Conservation (phyloP, 805 yeast genomes). For the Komagataella populi region DNA sequence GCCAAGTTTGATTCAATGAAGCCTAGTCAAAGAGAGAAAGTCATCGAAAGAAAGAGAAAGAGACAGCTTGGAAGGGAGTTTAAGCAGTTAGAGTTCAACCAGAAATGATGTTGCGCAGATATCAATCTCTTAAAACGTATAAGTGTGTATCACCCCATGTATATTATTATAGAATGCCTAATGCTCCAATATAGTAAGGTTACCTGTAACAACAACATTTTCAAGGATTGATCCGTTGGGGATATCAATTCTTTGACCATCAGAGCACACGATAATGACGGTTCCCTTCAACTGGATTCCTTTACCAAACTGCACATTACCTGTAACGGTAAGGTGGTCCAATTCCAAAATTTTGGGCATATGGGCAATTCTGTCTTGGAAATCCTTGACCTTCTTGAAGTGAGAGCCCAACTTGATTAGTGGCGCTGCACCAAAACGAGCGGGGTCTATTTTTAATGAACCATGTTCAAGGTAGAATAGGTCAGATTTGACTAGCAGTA, state of each 20-base stretch:
- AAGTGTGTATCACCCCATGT: not conserved
- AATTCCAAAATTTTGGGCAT: constrained; percentile 94
- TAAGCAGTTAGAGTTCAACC: constrained; percentile 23
- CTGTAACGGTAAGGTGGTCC: constrained; percentile 95
- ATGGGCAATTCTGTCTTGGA: constrained; percentile 81
- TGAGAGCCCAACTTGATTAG: constrained; percentile 92
- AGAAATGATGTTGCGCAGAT: not conserved
- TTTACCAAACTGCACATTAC: constrained; percentile 87
- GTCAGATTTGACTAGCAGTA: constrained; percentile 89
- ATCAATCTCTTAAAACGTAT: not conserved
- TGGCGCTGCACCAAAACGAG: constrained; percentile 86
- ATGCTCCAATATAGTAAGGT: constrained; percentile 87
- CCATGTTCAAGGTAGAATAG: constrained; percentile 87
- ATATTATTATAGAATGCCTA: constrained; percentile 14
- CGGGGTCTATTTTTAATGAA: constrained; percentile 68
- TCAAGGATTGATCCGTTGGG: constrained; percentile 93
- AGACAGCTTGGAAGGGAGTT: constrained; percentile 74
- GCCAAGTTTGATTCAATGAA: constrained; percentile 69
- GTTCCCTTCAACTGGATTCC: constrained; percentile 90
- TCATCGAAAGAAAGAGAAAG: constrained; percentile 79
- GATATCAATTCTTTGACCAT: constrained; percentile 92
- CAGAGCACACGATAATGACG: constrained; percentile 93
- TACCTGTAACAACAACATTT: constrained; percentile 95
- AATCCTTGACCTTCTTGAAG: constrained; percentile 88
- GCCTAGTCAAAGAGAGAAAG: constrained; percentile 61